phyloP scores from a whole-genome alignment of 164 flowering plant species.

The Aristolochia fimbriata region DNA sequence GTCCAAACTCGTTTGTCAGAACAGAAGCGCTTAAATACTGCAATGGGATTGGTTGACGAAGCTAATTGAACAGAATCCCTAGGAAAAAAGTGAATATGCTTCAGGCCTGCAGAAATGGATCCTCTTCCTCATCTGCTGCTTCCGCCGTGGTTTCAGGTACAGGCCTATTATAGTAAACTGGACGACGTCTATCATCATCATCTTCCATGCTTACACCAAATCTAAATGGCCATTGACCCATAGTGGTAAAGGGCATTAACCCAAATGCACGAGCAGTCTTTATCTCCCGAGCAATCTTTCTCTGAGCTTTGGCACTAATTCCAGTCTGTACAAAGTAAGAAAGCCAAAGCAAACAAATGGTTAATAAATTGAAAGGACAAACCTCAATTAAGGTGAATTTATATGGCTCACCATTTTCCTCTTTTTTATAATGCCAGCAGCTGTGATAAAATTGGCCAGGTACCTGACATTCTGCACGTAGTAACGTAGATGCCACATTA shows the following conservation, averaged over 20 bases:
- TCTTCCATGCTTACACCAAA: conserved; percentile 59
- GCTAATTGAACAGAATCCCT: too few relatives aligned
- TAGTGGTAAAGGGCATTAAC: conserved; percentile 85
- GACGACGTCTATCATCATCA: conserved; percentile 22
- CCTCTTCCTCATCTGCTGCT: background rate
- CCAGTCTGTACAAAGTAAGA: conserved; percentile 35
- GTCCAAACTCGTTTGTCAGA: too few relatives aligned
- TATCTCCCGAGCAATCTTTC: conserved; percentile 88
- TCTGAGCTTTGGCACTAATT: conserved; percentile 93
- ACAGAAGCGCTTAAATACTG: too few relatives aligned
- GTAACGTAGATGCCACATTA: background rate
- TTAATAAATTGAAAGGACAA: background rate
- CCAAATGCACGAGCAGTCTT: conserved; percentile 94
- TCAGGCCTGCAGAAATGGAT: background rate
- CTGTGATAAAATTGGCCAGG: conserved; percentile 84
- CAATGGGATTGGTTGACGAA: too few relatives aligned
- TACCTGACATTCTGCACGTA: conserved; percentile 77
- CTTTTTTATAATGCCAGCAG: conserved; percentile 76
- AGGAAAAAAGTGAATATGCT: too few relatives aligned
- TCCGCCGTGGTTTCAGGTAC: background rate
- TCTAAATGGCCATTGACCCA: conserved; percentile 71
- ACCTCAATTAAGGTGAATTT: background rate
- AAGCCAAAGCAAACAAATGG: background rate
- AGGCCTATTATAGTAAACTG: too few relatives aligned
- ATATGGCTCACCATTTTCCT: conserved; percentile 50